phyloP scores from a whole-genome alignment of 2,329 filamentous ascomycete species.

The Neonectria faginata region DNA sequence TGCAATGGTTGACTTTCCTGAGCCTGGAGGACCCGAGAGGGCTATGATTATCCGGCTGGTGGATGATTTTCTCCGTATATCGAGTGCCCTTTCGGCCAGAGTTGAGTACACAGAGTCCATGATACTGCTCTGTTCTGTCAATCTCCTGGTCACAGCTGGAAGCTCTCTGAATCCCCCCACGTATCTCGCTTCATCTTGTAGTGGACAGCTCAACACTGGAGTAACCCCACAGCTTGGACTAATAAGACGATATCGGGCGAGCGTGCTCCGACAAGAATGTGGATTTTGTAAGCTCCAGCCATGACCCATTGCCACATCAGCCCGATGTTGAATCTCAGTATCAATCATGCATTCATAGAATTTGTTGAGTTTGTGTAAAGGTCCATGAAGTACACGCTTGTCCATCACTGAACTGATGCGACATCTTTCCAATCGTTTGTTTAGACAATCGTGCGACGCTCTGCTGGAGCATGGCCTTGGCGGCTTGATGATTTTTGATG shows the following conservation, averaged over 20 bases:
- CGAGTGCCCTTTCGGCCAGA: constrained; percentile 10
- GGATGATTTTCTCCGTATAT: background rate
- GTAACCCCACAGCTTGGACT: background rate
- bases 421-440: background rate
- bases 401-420: background rate
- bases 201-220: background rate
- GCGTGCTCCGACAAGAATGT: background rate
- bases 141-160: background rate
- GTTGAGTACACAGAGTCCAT: constrained; percentile 15
- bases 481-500: constrained; percentile 71
- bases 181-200: constrained; percentile 1
- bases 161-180: background rate
- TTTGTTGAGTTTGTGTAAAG: background rate
- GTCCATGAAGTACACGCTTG: background rate
- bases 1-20: constrained; percentile 21
- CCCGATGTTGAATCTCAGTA: background rate
- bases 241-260: background rate
- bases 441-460: constrained; percentile 59
- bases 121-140: background rate
- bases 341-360: background rate
- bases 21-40: constrained; percentile 18
- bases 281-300: background rate
- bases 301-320: too few relatives aligned
- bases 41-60: constrained; percentile 13
- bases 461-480: constrained; percentile 75